These are phyloP conservation scores for Rhizophagus clarus DNA, from an alignment of 192 early-diverging fungal genomes.

Conservation along the genomic window DNA sequence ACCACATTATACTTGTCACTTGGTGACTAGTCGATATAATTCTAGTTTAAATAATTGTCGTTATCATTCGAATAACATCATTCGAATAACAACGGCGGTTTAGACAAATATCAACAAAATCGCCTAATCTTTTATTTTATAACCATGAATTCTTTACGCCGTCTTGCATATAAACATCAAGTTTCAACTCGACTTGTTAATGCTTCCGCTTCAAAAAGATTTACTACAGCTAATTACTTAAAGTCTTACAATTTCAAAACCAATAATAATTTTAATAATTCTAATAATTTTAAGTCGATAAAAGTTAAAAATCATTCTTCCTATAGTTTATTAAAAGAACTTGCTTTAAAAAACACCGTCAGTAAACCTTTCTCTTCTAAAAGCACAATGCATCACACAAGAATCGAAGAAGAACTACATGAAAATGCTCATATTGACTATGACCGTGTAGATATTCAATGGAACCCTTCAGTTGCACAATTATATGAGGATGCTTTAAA, in stretches of 20 bases:
- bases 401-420: constrained; percentile 37
- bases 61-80: too few relatives aligned
- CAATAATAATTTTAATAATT: not conserved
- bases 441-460: constrained; percentile 77
- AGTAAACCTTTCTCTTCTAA: not conserved
- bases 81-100: not conserved
- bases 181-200: not conserved
- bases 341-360: not conserved
- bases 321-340: not conserved
- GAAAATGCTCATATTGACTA: constrained; percentile 68
- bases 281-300: not conserved
- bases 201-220: not conserved
- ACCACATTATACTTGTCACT: too few relatives aligned
- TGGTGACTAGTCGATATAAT: too few relatives aligned
- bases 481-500: constrained; percentile 93
- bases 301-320: not conserved
- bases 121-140: not conserved
- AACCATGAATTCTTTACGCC: constrained; percentile 4
- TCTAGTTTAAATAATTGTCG: too few relatives aligned
- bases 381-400: not conserved
- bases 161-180: not conserved
- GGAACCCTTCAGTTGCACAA: constrained; percentile 82
- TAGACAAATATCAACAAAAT: not conserved
- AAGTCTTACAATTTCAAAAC: not conserved
- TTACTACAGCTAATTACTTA: not conserved